A percentile compares a stretch with the other conserved stretches of the same genome.
phyloP scores from a whole-genome alignment of 1,139 yeast species.

The Protomyces arabidopsidicola region DNA sequence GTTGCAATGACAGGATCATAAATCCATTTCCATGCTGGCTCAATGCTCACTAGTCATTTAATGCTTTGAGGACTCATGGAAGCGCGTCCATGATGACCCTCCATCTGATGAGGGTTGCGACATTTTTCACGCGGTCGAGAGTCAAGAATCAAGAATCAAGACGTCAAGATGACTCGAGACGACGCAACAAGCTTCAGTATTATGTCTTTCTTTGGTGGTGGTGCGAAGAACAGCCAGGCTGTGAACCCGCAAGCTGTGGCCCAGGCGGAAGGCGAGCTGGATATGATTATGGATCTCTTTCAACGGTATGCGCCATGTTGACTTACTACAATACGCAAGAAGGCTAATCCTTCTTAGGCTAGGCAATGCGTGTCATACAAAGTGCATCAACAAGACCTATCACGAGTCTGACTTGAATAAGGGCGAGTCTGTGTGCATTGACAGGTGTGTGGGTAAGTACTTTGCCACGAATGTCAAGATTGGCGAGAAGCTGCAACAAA shows the following conservation, averaged over 20 bases:
- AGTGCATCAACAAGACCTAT: conserved; percentile 69
- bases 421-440: conserved; percentile 85
- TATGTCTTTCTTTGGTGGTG: conserved; percentile 26
- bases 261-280: conserved; percentile 31
- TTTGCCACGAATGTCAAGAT: conserved; percentile 94
- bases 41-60: too few relatives aligned
- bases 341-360: conserved; percentile 3
- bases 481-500: conserved; percentile 44
- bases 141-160: too few relatives aligned
- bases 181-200: background rate
- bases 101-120: too few relatives aligned
- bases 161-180: background rate
- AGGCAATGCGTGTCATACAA: conserved; percentile 59
- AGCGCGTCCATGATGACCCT: too few relatives aligned
- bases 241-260: conserved; percentile 32
- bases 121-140: too few relatives aligned
- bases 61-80: too few relatives aligned
- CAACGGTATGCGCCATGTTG: conserved; percentile 18
- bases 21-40: too few relatives aligned
- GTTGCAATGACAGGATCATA: too few relatives aligned
- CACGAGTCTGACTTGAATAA: conserved; percentile 73
- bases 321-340: background rate
- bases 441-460: conserved; percentile 95
- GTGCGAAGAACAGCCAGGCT: conserved; percentile 23
- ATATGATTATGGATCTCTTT: conserved; percentile 30